phyloP scores from a whole-genome alignment of 805 yeast species.

The Brettanomyces sp. region DNA sequence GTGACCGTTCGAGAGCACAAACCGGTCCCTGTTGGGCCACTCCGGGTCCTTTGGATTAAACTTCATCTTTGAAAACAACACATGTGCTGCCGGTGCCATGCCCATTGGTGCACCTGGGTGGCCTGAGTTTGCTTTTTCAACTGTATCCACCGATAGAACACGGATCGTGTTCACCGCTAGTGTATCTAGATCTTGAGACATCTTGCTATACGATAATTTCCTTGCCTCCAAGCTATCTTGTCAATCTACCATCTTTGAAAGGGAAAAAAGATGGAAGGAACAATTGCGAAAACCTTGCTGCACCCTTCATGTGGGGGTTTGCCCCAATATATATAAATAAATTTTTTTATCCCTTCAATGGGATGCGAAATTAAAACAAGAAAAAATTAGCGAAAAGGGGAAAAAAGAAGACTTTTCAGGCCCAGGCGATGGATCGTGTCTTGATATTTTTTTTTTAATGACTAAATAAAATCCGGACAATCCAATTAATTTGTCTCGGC shows the following conservation, averaged over 20 bases:
- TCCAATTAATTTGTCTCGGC: too few relatives aligned
- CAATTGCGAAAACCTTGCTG: background rate
- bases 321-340: too few relatives aligned
- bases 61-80: slow-evolving; percentile 68
- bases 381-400: too few relatives aligned
- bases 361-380: too few relatives aligned
- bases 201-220: slow-evolving; percentile 9
- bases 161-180: slow-evolving; percentile 83
- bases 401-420: too few relatives aligned
- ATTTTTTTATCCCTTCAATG: too few relatives aligned
- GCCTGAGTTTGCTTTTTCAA: slow-evolving; percentile 84
- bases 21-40: slow-evolving; percentile 94
- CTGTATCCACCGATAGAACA: slow-evolving; percentile 79
- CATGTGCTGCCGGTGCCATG: slow-evolving; percentile 92
- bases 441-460: too few relatives aligned
- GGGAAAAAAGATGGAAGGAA: background rate
- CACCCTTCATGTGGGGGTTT: too few relatives aligned
- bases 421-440: too few relatives aligned
- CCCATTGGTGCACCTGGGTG: slow-evolving; percentile 99
- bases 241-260: slow-evolving; percentile 20
- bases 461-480: too few relatives aligned
- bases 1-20: slow-evolving; percentile 92
- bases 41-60: slow-evolving; percentile 86
- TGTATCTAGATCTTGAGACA: slow-evolving; percentile 38
- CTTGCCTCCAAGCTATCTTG: too few relatives aligned